Base-by-base conservation (phyloP, 352 stramenopile species). In the Phytopythium ostracodes region DNA sequence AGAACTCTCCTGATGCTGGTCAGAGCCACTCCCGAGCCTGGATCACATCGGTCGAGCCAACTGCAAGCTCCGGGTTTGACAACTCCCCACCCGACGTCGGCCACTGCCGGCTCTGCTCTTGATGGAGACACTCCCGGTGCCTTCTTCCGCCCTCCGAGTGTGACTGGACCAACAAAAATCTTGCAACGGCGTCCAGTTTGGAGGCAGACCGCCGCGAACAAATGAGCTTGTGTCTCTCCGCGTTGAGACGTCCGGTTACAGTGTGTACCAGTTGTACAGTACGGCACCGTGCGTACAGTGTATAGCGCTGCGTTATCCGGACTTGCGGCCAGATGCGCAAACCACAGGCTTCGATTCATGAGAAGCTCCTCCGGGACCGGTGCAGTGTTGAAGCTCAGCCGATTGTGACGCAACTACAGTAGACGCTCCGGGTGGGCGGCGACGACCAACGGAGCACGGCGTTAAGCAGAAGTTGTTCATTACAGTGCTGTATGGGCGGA, bases 1-100 rank as follows among this genome's bases (percentile, higher is more conserved):
- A 9, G 31, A 36, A 9, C 7, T 38, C 33, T 54, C 15, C 24
- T 54, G 47, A 54, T 54, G 47, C 47, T 31, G 47, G 15, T 31
- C 47, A 20, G 47, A 27, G 43, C n/a, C 43, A 50, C 43, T 50
- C 20, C 43, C 8, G 6, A 38, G 7, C 33, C 22, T 44, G 40
- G 40, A 6, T 22, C 22, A 4, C 10, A 11, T 38, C 10, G 33
- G 33, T 38, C 33, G 33, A 14, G 11, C 9, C 46, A 52, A 33
- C 46, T 52, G 46, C 46, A 52, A 52, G n/a, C 46, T 33, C 24
- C 10, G n/a, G 7, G 22, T 52, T 52, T 52, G 46, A 52, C 46
- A 29, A n/a, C 12, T 52, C 22, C 11, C 46, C 10, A 15, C 10
- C 46, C 29, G 29, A 7, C 29, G 7, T 3, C 29, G 29, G 29